These are phyloP conservation scores for Penicillium arizonense DNA, from an alignment of 495 filamentous ascomycete genomes.

Conservation along the genomic window DNA sequence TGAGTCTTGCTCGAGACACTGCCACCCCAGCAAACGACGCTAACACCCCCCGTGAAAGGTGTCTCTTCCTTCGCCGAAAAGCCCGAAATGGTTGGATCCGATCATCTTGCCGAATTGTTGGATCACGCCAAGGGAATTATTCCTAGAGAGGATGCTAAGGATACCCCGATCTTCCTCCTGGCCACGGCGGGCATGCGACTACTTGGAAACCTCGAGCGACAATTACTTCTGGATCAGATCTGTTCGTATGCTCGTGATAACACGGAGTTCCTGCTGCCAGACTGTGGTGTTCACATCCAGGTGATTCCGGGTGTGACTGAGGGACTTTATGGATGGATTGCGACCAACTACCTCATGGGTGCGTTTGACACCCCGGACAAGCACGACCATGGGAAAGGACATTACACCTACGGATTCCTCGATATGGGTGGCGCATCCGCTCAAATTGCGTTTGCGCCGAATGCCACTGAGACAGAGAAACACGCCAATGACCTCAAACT, in stretches of 20 bases:
- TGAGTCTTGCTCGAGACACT: constrained; percentile 25
- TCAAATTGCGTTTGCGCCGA: constrained; percentile 96
- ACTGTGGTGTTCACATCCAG: constrained; percentile 88
- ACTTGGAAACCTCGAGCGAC: constrained; percentile 69
- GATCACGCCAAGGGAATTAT: constrained; percentile 82
- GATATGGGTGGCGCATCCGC: constrained; percentile 98
- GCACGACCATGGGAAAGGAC: constrained; percentile 78
- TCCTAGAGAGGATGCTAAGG: constrained; percentile 70
- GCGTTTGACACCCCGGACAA: constrained; percentile 79
- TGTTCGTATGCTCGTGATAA: constrained; percentile 80
- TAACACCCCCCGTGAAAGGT: constrained; percentile 40
- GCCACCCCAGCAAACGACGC: neutral
- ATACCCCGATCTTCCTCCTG: constrained; percentile 91
- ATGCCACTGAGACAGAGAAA: constrained; percentile 83
- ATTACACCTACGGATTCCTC: constrained; percentile 95
- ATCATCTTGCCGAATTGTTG: constrained; percentile 76
- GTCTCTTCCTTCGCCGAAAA: constrained; percentile 85
- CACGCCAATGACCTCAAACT: constrained; percentile 89
- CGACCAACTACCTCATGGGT: constrained; percentile 95
- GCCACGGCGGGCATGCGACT: constrained; percentile 97
- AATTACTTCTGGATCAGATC: constrained; percentile 69
- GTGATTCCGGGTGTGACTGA: constrained; percentile 97
- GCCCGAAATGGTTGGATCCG: constrained; percentile 71
- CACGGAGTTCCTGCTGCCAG: constrained; percentile 81
- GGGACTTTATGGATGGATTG: constrained; percentile 97